phyloP scores from a whole-genome alignment of 495 filamentous ascomycete species.

The Gamarada debralockiae region DNA sequence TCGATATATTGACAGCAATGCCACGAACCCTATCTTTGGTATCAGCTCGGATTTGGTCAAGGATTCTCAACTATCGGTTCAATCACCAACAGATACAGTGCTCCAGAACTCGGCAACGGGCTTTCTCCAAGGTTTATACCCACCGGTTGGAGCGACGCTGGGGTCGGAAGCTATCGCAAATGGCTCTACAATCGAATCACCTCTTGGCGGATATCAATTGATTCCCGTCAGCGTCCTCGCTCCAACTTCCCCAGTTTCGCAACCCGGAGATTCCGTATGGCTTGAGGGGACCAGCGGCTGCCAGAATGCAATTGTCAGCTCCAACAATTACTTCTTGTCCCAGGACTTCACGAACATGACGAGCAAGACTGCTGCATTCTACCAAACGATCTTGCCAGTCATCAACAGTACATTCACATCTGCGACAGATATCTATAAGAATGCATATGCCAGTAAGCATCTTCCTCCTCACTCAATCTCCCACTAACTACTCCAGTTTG shows the following conservation, averaged over 20 bases:
- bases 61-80: slow-evolving; percentile 50
- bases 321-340: slow-evolving; percentile 51
- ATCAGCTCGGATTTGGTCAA: slow-evolving; percentile 53
- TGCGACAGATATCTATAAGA: slow-evolving; percentile 20
- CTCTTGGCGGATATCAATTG: slow-evolving; percentile 74
- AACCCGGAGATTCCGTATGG: slow-evolving; percentile 25
- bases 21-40: slow-evolving; percentile 50
- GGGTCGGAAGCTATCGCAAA: slow-evolving; percentile 54
- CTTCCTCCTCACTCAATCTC: too few species aligned
- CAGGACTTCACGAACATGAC: slow-evolving; percentile 15
- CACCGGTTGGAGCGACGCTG: slow-evolving; percentile 53
- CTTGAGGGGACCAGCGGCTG: slow-evolving; percentile 21
- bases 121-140: slow-evolving; percentile 81
- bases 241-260: slow-evolving; percentile 41
- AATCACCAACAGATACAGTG: slow-evolving; percentile 42
- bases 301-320: slow-evolving; percentile 61
- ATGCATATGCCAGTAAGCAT: slow-evolving; percentile 18
- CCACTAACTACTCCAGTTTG: slow-evolving; percentile 45
- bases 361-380: slow-evolving; percentile 13
- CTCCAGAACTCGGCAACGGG: slow-evolving; percentile 66
- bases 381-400: slow-evolving; percentile 26
- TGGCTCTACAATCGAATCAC: slow-evolving; percentile 49
- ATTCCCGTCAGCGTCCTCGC: slow-evolving; percentile 58
- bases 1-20: slow-evolving; percentile 50
- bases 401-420: slow-evolving; percentile 19